Evolutionary conservation across 2,329 filamentous ascomycete genomes (phyloP).

Genomic region (Escovopsis sp.): DNA sequence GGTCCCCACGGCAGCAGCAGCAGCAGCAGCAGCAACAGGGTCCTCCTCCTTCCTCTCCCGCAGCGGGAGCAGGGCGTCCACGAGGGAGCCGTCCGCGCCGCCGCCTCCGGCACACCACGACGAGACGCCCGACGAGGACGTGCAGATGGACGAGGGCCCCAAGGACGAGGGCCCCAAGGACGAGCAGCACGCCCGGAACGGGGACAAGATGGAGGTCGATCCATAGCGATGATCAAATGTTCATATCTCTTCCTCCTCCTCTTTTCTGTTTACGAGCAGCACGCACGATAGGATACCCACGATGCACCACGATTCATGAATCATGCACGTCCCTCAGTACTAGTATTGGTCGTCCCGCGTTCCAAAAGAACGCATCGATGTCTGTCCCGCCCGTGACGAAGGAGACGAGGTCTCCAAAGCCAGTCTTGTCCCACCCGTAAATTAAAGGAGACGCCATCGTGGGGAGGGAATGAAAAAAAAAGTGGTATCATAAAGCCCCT

Average conservation of each 20-base stretch:
- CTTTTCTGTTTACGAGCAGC: background rate
- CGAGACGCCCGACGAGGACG: slow-evolving; percentile 31
- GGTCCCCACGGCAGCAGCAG: slow-evolving; percentile 7
- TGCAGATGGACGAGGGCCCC: slow-evolving; percentile 42
- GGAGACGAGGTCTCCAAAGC: too few species aligned
- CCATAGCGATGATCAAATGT: slow-evolving; percentile 12
- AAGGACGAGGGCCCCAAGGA: slow-evolving; percentile 19
- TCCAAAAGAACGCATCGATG: too few species aligned
- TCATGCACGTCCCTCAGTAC: too few species aligned
- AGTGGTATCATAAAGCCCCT: too few species aligned
- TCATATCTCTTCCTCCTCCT: too few species aligned
- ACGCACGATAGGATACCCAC: slow-evolving; percentile 10
- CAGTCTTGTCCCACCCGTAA: too few species aligned
- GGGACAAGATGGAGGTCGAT: slow-evolving; percentile 54
- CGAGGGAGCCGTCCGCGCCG: slow-evolving; percentile 14
- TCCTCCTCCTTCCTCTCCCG: slow-evolving; percentile 5
- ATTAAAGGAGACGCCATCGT: too few species aligned
- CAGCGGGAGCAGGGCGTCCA: slow-evolving; percentile 15
- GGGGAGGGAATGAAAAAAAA: too few species aligned
- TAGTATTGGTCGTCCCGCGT: too few species aligned
- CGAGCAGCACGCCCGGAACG: slow-evolving; percentile 26
- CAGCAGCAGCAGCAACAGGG: slow-evolving; percentile 1
- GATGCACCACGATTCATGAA: background rate
- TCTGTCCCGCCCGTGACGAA: too few species aligned
- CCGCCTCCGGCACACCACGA: slow-evolving; percentile 9